phyloP scores from a whole-genome alignment of 1,139 yeast species.

The Yamadazyma triangularis region DNA sequence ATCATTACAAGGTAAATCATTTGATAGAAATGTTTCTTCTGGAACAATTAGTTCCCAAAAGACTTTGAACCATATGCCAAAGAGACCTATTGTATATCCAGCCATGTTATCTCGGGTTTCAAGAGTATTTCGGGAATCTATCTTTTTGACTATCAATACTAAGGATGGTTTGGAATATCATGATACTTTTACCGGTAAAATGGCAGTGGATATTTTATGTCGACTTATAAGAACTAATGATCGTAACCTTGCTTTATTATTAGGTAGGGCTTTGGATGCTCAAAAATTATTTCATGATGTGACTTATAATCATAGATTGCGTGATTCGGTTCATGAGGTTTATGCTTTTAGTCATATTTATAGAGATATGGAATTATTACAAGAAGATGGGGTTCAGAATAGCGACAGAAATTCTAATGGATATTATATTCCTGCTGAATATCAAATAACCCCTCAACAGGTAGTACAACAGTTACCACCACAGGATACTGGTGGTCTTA shows the following conservation, averaged over 20 bases:
- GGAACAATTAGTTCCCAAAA: constrained; percentile 29
- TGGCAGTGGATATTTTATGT: constrained; percentile 87
- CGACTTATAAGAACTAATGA: constrained; percentile 85
- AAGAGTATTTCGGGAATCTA: constrained; percentile 64
- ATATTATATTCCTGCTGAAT: constrained; percentile 5
- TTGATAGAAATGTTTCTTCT: constrained; percentile 30
- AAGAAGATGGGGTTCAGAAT: constrained; percentile 13
- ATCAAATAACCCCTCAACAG: constrained; percentile 7
- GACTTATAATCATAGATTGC: constrained; percentile 84
- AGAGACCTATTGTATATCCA: constrained; percentile 74
- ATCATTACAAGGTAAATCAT: constrained; percentile 22
- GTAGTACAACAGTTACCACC: constrained; percentile 18
- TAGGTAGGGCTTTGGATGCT: constrained; percentile 92
- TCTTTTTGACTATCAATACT: constrained; percentile 71
- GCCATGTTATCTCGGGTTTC: constrained; percentile 88
- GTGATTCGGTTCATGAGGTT: constrained; percentile 85
- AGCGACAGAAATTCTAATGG: constrained; percentile 17
- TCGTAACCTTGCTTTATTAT: constrained; percentile 77
- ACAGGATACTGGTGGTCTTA: constrained; percentile 6
- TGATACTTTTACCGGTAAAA: constrained; percentile 91
- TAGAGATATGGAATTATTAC: constrained; percentile 36
- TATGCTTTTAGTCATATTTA: constrained; percentile 74
- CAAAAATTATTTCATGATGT: constrained; percentile 95
- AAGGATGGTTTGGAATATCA: constrained; percentile 95
- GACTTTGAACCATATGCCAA: constrained; percentile 30